Percentiles rank a stretch among this genome's conserved stretches.
These are phyloP conservation scores for Durotheca rogersii DNA, from an alignment of 495 filamentous ascomycete genomes.

Conservation along the genomic window DNA sequence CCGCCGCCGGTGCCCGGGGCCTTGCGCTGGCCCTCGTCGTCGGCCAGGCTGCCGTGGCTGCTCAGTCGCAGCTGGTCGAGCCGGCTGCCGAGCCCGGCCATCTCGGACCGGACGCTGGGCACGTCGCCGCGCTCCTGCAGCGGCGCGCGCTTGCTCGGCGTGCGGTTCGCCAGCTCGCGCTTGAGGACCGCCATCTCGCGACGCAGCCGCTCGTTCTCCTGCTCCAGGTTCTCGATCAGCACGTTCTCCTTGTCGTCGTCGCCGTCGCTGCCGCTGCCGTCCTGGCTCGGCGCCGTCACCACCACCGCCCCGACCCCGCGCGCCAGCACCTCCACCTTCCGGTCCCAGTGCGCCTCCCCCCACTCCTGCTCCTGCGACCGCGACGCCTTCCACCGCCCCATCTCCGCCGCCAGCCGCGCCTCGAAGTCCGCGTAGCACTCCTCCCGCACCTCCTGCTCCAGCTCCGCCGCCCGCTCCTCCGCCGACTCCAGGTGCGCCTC, in stretches of 20 bases:
- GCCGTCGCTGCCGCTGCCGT: conserved; percentile 33
- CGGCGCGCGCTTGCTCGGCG: conserved; percentile 47
- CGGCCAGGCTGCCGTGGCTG: conserved; percentile 11
- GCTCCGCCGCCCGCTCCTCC: conserved; percentile 65
- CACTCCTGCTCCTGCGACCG: conserved; percentile 71
- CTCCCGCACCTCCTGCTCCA: conserved; percentile 87
- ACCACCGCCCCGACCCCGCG: conserved; percentile 56
- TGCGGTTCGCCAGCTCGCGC: conserved; percentile 47
- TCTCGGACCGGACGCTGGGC: conserved; percentile 20
- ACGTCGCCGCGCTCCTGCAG: conserved; percentile 44
- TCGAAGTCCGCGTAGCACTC: conserved; percentile 89
- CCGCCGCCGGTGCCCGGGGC: conserved; percentile 16
- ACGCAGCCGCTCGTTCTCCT: conserved; percentile 61
- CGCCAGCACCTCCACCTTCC: conserved; percentile 84
- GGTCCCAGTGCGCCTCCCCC: conserved; percentile 81
- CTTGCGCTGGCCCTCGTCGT: conserved; percentile 29
- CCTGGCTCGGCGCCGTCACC: conserved; percentile 20
- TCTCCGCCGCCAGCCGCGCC: conserved; percentile 66
- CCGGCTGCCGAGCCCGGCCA: conserved; percentile 26
- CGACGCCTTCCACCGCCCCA: conserved; percentile 71
- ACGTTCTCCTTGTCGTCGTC: conserved; percentile 54
- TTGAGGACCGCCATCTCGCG: conserved; percentile 53
- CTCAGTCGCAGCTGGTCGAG: conserved; percentile 33
- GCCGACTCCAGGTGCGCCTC: conserved; percentile 60
- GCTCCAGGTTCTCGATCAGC: conserved; percentile 56